These are phyloP conservation scores for Zygnema circumcarinatum DNA, from an alignment of 139 green algal genomes.

Conservation along the genomic window DNA sequence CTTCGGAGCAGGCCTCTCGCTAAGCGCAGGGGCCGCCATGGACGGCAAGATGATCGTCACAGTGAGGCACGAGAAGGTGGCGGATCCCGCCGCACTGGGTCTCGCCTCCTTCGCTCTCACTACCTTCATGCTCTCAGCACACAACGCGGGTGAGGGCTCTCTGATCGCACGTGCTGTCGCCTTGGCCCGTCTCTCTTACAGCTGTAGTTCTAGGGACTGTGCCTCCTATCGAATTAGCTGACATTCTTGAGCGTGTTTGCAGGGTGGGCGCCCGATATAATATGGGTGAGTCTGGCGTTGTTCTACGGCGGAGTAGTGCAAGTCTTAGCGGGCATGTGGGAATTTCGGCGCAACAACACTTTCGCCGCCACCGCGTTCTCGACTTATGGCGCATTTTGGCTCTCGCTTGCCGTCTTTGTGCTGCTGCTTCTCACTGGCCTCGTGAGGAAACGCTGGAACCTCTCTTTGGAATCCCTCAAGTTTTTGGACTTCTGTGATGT, in stretches of 20 bases:
- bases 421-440: background rate
- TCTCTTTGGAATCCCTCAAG: no score
- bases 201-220: no score
- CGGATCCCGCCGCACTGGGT: background rate
- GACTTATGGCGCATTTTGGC: slow-evolving; percentile 44
- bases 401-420: slow-evolving; percentile 9
- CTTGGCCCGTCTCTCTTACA: no score
- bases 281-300: slow-evolving; percentile 10
- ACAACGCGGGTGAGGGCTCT: slow-evolving; percentile 1
- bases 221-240: no score
- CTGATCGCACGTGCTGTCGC: no score
- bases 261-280: slow-evolving; percentile 25
- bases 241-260: no score
- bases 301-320: slow-evolving; percentile 34
- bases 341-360: slow-evolving; percentile 41
- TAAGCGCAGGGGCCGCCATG: no score
- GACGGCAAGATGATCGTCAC: no score
- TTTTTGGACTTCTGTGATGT: no score
- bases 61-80: background rate
- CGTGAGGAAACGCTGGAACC: no score
- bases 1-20: no score
- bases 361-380: slow-evolving; percentile 43
- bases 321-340: slow-evolving; percentile 41
- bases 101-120: slow-evolving; percentile 2
- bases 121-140: background rate